Percentiles rank a stretch among this genome's conserved stretches.
Evolutionary conservation across 1,284 basidiomycete species (phyloP).

Genomic region (Salmacisia buchloeana): DNA sequence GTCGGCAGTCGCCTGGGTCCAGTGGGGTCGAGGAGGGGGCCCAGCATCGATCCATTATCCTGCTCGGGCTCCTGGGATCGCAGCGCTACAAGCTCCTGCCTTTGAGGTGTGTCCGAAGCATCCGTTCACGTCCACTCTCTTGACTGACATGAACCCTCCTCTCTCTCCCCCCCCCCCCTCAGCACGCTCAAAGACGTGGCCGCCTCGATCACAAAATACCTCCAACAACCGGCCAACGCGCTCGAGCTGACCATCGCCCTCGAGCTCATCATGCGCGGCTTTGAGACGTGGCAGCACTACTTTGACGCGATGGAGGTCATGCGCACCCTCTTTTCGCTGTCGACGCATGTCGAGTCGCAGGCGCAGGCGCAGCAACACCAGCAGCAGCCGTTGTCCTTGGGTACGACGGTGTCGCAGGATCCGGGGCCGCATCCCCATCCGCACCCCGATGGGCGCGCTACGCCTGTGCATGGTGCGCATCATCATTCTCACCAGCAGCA

Average conservation of each 20-base stretch:
- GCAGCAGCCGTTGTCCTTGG: background rate
- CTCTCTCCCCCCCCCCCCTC: background rate
- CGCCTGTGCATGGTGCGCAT: background rate
- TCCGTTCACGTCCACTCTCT: background rate
- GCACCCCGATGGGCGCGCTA: too few species aligned
- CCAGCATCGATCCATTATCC: constrained; percentile 8
- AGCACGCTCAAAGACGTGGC: constrained; percentile 67
- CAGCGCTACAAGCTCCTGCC: constrained; percentile 74
- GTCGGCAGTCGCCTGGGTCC: background rate
- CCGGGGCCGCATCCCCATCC: background rate
- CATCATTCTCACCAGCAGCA: too few species aligned
- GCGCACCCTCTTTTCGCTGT: constrained; percentile 73
- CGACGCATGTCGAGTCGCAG: constrained; percentile 77
- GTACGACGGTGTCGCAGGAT: background rate
- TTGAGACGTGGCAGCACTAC: constrained; percentile 89
- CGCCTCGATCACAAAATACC: constrained; percentile 69
- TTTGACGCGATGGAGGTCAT: constrained; percentile 85
- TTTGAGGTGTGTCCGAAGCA: constrained; percentile 46
- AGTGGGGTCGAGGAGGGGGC: background rate
- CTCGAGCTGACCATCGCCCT: constrained; percentile 70
- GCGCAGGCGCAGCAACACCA: too few species aligned
- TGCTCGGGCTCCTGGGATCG: constrained; percentile 62
- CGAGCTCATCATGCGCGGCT: constrained; percentile 82
- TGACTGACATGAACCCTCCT: background rate
- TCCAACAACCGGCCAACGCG: constrained; percentile 64